Evolutionary conservation across 176 grass and related monocot species (phyloP).

Genomic region (Echinochloa phyllopogon): DNA sequence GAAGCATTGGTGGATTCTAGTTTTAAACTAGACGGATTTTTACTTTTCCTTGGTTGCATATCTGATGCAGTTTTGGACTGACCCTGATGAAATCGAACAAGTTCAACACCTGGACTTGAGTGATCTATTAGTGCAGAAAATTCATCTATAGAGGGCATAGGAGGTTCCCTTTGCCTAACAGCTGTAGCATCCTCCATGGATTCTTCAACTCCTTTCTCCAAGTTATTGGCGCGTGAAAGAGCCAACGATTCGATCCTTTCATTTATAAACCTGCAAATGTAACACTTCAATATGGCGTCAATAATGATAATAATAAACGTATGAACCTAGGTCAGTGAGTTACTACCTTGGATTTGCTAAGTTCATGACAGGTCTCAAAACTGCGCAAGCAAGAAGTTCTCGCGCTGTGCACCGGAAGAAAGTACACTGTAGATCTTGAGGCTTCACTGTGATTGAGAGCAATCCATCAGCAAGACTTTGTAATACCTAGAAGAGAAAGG

Average conservation of each 20-base stretch:
- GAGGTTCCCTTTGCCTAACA: conserved; percentile 64
- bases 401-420: conserved; percentile 78
- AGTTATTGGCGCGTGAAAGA: conserved; percentile 68
- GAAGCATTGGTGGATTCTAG: conserved; percentile 25
- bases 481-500: conserved; percentile 67
- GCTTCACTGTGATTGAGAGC: conserved; percentile 68
- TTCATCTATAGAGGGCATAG: conserved; percentile 72
- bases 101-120: conserved; percentile 87
- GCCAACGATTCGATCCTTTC: conserved; percentile 88
- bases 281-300: conserved; percentile 37
- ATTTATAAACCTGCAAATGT: conserved; percentile 93
- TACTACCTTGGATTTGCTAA: conserved; percentile 91
- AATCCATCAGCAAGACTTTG: conserved; percentile 76
- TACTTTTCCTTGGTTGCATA: conserved; percentile 42
- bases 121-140: conserved; percentile 70
- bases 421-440: conserved; percentile 81
- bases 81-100: conserved; percentile 71
- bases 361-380: conserved; percentile 87
- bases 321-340: conserved; percentile 16
- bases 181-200: conserved; percentile 47
- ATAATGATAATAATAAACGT: conserved; percentile 20
- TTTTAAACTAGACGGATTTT: conserved; percentile 45
- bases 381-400: conserved; percentile 93
- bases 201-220: conserved; percentile 58
- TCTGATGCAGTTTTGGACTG: conserved; percentile 52